phyloP scores from a whole-genome alignment of 2,329 filamentous ascomycete genomes.

The Rutstroemia sp. region DNA sequence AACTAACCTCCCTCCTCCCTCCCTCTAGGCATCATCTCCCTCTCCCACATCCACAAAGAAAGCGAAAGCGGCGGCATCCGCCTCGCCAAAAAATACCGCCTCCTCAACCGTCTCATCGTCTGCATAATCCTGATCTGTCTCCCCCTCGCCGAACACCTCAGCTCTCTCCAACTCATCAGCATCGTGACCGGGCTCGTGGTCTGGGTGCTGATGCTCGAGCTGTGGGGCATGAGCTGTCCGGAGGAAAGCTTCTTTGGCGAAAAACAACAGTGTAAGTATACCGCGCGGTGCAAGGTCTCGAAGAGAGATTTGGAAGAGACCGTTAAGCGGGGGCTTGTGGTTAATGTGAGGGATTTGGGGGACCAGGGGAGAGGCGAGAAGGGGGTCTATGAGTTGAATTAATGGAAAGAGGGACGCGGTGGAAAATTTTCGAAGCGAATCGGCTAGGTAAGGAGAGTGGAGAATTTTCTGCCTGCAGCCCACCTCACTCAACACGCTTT shows the following conservation, averaged over 20 bases:
- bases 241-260: conserved; percentile 38
- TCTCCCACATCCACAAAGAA: conserved; percentile 48
- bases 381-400: conserved; percentile 13
- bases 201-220: conserved; percentile 41
- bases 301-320: conserved; percentile 31
- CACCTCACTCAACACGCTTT: too few relatives aligned
- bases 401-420: not conserved
- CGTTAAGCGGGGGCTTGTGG: conserved; percentile 17
- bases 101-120: conserved; percentile 43
- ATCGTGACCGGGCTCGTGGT: conserved; percentile 38
- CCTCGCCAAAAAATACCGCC: conserved; percentile 41
- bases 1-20: not conserved
- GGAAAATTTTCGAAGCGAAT: too few relatives aligned
- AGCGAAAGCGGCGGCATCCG: conserved; percentile 33
- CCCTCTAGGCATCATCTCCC: conserved; percentile 42
- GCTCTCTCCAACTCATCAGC: conserved; percentile 39
- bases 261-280: conserved; percentile 34
- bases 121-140: conserved; percentile 48
- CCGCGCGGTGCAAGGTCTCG: conserved; percentile 33
- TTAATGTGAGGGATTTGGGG: conserved; percentile 17
- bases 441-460: too few relatives aligned
- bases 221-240: conserved; percentile 41
- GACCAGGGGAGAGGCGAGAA: conserved; percentile 17
- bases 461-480: too few relatives aligned
- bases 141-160: conserved; percentile 40